Conservation (phyloP, 495 filamentous ascomycete species). For the Penicillium coprophilum region DNA sequence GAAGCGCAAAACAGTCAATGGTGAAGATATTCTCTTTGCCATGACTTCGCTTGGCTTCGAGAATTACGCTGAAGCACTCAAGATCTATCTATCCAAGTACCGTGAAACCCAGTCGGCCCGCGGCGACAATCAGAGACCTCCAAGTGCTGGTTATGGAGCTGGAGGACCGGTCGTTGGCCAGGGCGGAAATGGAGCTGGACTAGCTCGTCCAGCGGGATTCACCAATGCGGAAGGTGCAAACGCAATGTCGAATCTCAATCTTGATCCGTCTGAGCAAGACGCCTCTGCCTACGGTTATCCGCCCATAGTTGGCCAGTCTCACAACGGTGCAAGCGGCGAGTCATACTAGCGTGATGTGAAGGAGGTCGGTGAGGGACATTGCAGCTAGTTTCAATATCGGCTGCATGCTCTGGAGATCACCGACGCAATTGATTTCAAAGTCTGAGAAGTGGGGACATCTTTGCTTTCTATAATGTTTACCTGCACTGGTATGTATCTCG, state of each 20-base stretch:
- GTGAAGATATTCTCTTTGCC: constrained; percentile 96
- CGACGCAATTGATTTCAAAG: constrained; percentile 3
- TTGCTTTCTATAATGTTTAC: constrained; percentile 14
- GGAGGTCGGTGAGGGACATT: not conserved
- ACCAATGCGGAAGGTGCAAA: constrained; percentile 58
- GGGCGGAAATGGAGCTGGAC: constrained; percentile 34
- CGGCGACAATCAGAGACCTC: constrained; percentile 70
- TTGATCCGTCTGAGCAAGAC: constrained; percentile 61
- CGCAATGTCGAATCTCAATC: constrained; percentile 59
- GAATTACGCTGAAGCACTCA: constrained; percentile 96
- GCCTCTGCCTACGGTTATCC: constrained; percentile 61
- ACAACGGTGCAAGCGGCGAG: constrained; percentile 66
- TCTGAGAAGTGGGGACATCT: constrained; percentile 21
- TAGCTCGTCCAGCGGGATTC: constrained; percentile 51
- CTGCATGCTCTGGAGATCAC: not conserved
- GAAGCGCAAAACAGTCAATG: constrained; percentile 98
- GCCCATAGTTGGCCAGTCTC: constrained; percentile 58
- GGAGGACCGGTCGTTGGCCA: constrained; percentile 48
- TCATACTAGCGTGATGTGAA: constrained; percentile 37
- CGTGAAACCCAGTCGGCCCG: constrained; percentile 84
- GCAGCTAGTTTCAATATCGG: not conserved
- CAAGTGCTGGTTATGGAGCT: constrained; percentile 66
- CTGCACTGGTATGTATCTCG: constrained; percentile 4
- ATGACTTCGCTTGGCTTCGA: constrained; percentile 99
- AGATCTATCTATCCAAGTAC: constrained; percentile 97